A percentile compares a stretch with the other conserved stretches of the same genome.
Evolutionary conservation across 345 rosid genomes (phyloP).

Genomic region (Trapa incisa): DNA sequence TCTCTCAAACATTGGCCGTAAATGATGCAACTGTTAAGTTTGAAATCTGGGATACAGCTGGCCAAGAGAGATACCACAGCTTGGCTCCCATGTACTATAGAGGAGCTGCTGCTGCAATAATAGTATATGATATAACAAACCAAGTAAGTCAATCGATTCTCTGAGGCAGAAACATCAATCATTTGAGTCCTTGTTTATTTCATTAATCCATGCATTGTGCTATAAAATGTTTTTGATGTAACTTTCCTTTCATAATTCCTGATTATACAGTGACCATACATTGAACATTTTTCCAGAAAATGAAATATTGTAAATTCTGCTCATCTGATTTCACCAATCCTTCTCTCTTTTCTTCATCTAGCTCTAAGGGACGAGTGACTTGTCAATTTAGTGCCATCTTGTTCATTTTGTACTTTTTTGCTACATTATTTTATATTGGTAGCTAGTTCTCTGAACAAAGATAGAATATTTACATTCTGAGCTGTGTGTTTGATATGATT

Average conservation of each 20-base stretch:
- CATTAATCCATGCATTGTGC: not conserved
- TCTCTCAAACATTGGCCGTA: conserved; percentile 90
- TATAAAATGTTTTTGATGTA: not conserved
- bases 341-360: not conserved
- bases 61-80: conserved; percentile 95
- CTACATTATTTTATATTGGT: not conserved
- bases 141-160: conserved; percentile 26
- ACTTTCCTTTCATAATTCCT: not conserved
- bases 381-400: not conserved
- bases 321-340: not conserved
- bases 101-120: conserved; percentile 92
- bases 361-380: not conserved
- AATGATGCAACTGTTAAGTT: conserved; percentile 88
- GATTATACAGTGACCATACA: not conserved
- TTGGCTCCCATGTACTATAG: conserved; percentile 98
- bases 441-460: too few species aligned
- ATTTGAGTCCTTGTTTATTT: not conserved
- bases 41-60: conserved; percentile 99
- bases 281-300: not conserved
- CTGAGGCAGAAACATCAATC: not conserved
- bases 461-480: too few species aligned
- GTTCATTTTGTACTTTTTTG: not conserved
- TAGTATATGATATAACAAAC: conserved; percentile 83
- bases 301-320: not conserved
- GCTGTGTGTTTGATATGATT: too few species aligned